Evolutionary conservation across 164 flowering plant genomes (phyloP), one percentile per base, ranked within the genome.

Genomic region (Santalum album): DNA sequence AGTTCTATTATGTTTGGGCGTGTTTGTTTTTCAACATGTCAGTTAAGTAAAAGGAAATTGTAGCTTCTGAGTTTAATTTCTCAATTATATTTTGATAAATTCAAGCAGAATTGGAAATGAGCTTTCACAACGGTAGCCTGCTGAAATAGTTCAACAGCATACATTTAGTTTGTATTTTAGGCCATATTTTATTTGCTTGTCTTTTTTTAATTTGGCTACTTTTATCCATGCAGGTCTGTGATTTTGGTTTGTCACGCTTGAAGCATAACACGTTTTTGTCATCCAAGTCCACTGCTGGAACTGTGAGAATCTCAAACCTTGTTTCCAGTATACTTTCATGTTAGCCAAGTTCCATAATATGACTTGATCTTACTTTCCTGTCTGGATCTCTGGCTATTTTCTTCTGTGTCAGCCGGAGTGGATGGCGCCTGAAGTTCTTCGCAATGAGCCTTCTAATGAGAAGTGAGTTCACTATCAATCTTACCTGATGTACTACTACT

Each of bases 361-460:
- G 24, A 39, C 16, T 1, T 44, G 26, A 17, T 52, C 42, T 46
- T 2, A 10, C 17, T 23, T 25, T 12, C 38, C 25, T 55, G 26
- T 20, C 40, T 21, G 7, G 14, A 4, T 51, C 16, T 21, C 3
- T 49, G 7, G 24, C 17, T 36, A 25, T 54, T 46, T n/a, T 40
- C 16, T 47, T 56, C 50, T 55, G 12, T 57, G 39, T 60, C 60
- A 91, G 98, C 95, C 98, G 24, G 99, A 92, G 69, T 92, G 99
- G 99, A 92, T 92, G 99, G 99, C 97, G 43, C 97, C 99, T 39
- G 99, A 89, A 76, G 97, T 92, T 71, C 85, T 92, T 53, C 86
- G 97, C 23, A 92, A 92, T 63, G 97, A 92, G 61, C 87, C 80
- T 49, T 88, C 98, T 56, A 89, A 92, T 79, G 99, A 89, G 51